Evolutionary conservation across 768 basidiomycete genomes (phyloP), one percentile per base, ranked within the genome.

Genomic region (Cystobasidium ongulense): DNA sequence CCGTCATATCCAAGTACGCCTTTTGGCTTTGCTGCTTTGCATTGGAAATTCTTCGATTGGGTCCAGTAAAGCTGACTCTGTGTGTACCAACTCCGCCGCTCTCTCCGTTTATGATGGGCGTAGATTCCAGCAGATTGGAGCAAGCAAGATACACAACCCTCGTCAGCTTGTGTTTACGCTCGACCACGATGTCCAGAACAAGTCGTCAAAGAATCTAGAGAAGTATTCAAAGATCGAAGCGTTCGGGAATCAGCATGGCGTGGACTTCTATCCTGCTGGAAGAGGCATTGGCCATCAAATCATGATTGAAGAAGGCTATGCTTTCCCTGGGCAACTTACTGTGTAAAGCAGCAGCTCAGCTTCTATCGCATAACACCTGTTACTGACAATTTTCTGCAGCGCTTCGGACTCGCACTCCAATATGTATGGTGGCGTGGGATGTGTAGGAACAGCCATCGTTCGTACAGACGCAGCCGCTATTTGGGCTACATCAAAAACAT

Each of bases 151-250:
- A 76, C 85, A 88, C 76, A 86, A 92, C 78, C 86, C 90, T 10
- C 84, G 82, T 27, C 96, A 98, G 79, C 88, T 89, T 1, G 94
- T 99, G 35, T 97, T 98, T 83, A 94, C 94, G 1, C 87, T 98
- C 53, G 96, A 98, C 80, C 96, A 99, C 80, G 96, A 99, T 80
- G 93, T 99, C 0, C 96, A 99, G 81, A 99, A 99, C 83, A 89
- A 88, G 78, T 88, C 91, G 0, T 63, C 70, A 3, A 94, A 94
- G 80, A 99, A 98, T 82, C 84, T 96, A 23, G 83, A 86, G 15
- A 99, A 99, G 81, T 99, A 99, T 81, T 86, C 90, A 27, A 86
- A 86, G 68, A 99, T 98, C 63, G 94, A 97, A 80, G 85, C 85
- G 1, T 97, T 97, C 79, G 96, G 92, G 4, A 86, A 92, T 52